A percentile compares a stretch with the other conserved stretches of the same genome.
Conservation (phyloP, 345 rosid genomes). For the Ceriops decandra region DNA sequence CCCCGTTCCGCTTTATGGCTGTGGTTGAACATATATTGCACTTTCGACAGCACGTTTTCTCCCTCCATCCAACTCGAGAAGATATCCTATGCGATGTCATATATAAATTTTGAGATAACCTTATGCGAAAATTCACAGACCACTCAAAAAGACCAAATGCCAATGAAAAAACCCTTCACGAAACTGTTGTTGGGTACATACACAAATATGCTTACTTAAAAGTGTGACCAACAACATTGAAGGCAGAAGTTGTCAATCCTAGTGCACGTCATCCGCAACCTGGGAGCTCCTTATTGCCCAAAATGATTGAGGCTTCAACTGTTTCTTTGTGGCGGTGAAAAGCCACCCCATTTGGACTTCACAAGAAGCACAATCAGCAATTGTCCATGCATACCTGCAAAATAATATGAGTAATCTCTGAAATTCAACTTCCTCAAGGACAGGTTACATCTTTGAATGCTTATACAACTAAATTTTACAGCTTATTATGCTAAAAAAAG, state of each 20-base stretch:
- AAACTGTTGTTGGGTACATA: too few species aligned
- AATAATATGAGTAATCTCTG: background rate
- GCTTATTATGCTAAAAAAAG: background rate
- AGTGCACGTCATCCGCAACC: slow-evolving; percentile 51
- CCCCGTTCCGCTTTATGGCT: too few species aligned
- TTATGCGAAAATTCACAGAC: too few species aligned
- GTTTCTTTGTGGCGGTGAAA: slow-evolving; percentile 62
- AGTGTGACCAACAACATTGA: background rate
- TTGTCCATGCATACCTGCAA: slow-evolving; percentile 89
- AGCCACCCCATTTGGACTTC: slow-evolving; percentile 81
- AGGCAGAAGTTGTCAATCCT: background rate
- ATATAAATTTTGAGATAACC: too few species aligned
- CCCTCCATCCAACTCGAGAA: too few species aligned
- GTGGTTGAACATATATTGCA: too few species aligned
- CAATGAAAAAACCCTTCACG: too few species aligned
- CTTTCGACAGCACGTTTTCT: too few species aligned
- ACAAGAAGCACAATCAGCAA: slow-evolving; percentile 48
- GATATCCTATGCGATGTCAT: too few species aligned
- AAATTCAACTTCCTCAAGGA: background rate
- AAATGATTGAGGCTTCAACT: slow-evolving; percentile 70
- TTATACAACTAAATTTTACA: background rate
- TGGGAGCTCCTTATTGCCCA: slow-evolving; percentile 87
- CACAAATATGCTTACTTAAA: slow-evolving; percentile 1
- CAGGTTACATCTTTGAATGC: background rate
- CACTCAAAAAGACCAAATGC: too few species aligned